phyloP scores from a whole-genome alignment of 2,329 filamentous ascomycete species.

The Seiridium unicorne region DNA sequence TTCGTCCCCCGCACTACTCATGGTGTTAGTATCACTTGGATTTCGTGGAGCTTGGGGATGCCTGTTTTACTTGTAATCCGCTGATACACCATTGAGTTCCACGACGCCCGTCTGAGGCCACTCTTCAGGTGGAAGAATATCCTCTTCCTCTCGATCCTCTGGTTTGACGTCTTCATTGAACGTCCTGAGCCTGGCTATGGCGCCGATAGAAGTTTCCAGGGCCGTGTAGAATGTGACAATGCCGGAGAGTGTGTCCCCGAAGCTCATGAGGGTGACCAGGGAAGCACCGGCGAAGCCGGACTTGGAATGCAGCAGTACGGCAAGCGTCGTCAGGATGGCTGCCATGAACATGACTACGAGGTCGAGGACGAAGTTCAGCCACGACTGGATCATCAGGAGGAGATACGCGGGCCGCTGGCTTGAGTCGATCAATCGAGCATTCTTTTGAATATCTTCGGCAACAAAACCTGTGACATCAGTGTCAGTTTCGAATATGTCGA shows the following conservation, averaged over 20 bases:
- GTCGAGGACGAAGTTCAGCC: constrained; percentile 21
- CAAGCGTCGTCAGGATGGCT: constrained; percentile 19
- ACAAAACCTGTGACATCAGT: constrained; percentile 32
- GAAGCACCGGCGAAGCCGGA: constrained; percentile 23
- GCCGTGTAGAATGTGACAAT: constrained; percentile 22
- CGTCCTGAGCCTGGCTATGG: constrained; percentile 25
- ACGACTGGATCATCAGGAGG: constrained; percentile 45
- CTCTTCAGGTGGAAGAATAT: constrained; percentile 20
- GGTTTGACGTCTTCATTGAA: constrained; percentile 21
- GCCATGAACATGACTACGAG: constrained; percentile 17
- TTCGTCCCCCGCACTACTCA: neutral
- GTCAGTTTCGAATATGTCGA: neutral
- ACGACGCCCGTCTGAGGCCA: constrained; percentile 27
- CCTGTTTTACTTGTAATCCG: constrained; percentile 17
- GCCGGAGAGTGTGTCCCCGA: constrained; percentile 24
- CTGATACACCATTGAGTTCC: constrained; percentile 21
- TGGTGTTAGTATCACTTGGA: neutral
- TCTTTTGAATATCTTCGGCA: constrained; percentile 37
- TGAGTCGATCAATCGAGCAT: constrained; percentile 40
- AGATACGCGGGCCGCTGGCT: constrained; percentile 53
- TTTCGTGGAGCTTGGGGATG: neutral
- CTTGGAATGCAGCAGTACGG: constrained; percentile 19
- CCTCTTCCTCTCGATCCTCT: constrained; percentile 20
- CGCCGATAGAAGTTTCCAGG: constrained; percentile 4
- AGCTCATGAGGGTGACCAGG: constrained; percentile 30